These are phyloP conservation scores for Eucalyptus sp. DNA, from an alignment of 345 rosid species.

Conservation along the genomic window DNA sequence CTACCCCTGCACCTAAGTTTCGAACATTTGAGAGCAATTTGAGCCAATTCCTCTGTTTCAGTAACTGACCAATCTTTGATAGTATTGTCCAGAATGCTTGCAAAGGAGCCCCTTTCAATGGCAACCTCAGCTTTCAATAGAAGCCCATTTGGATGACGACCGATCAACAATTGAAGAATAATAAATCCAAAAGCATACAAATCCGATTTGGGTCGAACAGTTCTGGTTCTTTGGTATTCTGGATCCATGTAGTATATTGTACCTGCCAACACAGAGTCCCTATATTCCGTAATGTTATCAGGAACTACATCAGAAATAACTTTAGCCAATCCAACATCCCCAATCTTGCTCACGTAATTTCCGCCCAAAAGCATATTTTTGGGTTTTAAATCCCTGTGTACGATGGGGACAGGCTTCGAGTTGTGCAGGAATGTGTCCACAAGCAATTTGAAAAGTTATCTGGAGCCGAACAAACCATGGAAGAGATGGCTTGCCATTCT, in stretches of 20 bases:
- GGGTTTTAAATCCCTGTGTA: constrained; percentile 84
- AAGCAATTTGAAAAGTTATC: constrained; percentile 66
- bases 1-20: constrained; percentile 79
- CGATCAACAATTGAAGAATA: constrained; percentile 55
- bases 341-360: constrained; percentile 75
- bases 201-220: constrained; percentile 83
- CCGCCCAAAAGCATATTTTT: constrained; percentile 62
- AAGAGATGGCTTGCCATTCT: too few species aligned
- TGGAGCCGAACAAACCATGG: constrained; percentile 8
- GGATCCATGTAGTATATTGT: constrained; percentile 86
- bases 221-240: constrained; percentile 79
- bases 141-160: constrained; percentile 57
- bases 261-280: constrained; percentile 58
- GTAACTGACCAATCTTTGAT: constrained; percentile 60
- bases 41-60: constrained; percentile 59
- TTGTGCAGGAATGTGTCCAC: constrained; percentile 86
- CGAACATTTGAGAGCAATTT: constrained; percentile 53
- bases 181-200: constrained; percentile 71
- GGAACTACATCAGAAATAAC: constrained; percentile 60
- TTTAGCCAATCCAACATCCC: constrained; percentile 84
- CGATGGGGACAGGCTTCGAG: constrained; percentile 80
- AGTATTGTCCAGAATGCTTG: constrained; percentile 44
- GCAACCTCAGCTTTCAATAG: constrained; percentile 45
- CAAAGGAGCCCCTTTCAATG: constrained; percentile 34
- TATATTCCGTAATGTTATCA: constrained; percentile 58